These are phyloP conservation scores for Didymella pomorum DNA, from an alignment of 2,329 filamentous ascomycete species.

Conservation along the genomic window DNA sequence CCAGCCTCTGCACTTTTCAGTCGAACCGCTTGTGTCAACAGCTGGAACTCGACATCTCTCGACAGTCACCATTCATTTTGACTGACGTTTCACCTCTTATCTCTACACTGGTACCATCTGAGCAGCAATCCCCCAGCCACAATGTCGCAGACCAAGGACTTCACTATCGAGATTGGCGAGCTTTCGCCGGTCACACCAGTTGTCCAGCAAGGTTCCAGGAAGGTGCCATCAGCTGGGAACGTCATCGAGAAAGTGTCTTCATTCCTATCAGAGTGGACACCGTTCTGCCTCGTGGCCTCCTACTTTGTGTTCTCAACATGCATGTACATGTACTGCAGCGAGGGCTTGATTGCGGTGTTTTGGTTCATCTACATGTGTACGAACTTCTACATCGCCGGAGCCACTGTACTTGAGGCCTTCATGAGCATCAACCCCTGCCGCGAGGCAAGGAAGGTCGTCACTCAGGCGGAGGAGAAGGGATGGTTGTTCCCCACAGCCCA, in stretches of 20 bases:
- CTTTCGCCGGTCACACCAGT: slow-evolving; percentile 17
- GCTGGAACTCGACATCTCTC: slow-evolving; percentile 2
- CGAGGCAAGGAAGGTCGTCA: slow-evolving; percentile 49
- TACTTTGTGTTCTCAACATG: slow-evolving; percentile 55
- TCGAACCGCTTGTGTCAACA: background rate
- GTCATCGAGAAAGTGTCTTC: slow-evolving; percentile 29
- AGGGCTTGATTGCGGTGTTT: slow-evolving; percentile 51
- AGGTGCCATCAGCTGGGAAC: slow-evolving; percentile 9
- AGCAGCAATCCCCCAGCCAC: slow-evolving; percentile 4
- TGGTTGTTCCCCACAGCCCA: slow-evolving; percentile 55
- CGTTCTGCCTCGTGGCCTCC: slow-evolving; percentile 52
- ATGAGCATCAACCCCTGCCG: slow-evolving; percentile 50
- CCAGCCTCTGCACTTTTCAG: slow-evolving; percentile 2
- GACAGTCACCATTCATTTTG: slow-evolving; percentile 37
- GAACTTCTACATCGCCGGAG: slow-evolving; percentile 56
- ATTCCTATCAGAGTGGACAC: slow-evolving; percentile 53
- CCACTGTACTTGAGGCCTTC: slow-evolving; percentile 54
- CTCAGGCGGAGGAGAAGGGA: slow-evolving; percentile 49
- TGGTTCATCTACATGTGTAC: slow-evolving; percentile 57
- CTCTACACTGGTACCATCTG: background rate
- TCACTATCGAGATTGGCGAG: slow-evolving; percentile 40
- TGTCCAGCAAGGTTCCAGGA: slow-evolving; percentile 17
- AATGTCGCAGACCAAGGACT: slow-evolving; percentile 39
- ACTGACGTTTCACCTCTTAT: slow-evolving; percentile 18
- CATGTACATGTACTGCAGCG: slow-evolving; percentile 53